A percentile compares a stretch with the other conserved stretches of the same genome.
phyloP scores from a whole-genome alignment of 2,329 filamentous ascomycete species.

The Mariannaea sp. region DNA sequence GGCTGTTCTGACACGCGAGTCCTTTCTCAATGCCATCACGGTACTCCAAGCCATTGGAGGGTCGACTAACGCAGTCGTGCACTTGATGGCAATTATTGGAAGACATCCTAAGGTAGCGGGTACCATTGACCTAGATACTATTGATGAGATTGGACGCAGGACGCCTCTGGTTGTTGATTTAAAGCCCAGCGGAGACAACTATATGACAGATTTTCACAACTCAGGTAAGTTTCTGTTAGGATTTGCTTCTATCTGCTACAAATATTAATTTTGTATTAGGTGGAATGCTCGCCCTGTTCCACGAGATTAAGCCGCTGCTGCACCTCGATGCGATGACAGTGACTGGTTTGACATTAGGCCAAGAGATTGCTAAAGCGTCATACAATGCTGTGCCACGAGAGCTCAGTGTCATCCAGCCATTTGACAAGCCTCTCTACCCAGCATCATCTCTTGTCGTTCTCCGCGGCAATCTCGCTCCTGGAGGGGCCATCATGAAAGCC shows the following conservation, averaged over 20 bases:
- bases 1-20: slow-evolving; percentile 71
- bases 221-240: slow-evolving; percentile 47
- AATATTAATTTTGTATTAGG: slow-evolving; percentile 50
- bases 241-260: accelerated
- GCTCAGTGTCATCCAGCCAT: slow-evolving; percentile 64
- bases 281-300: slow-evolving; percentile 81
- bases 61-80: slow-evolving; percentile 83
- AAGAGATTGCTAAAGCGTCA: slow-evolving; percentile 75
- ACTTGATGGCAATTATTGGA: slow-evolving; percentile 83
- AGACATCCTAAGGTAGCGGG: slow-evolving; percentile 69
- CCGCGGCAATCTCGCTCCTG: slow-evolving; percentile 80
- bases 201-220: slow-evolving; percentile 90
- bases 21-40: slow-evolving; percentile 84
- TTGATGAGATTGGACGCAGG: slow-evolving; percentile 76
- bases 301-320: slow-evolving; percentile 75
- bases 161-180: slow-evolving; percentile 84
- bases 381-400: slow-evolving; percentile 54
- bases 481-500: slow-evolving; percentile 87
- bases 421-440: slow-evolving; percentile 68
- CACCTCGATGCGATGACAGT: slow-evolving; percentile 79
- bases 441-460: slow-evolving; percentile 83
- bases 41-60: slow-evolving; percentile 87
- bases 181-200: slow-evolving; percentile 83
- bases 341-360: slow-evolving; percentile 81
- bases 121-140: slow-evolving; percentile 72